A percentile compares a stretch with the other conserved stretches of the same genome.
Conservation (phyloP, 805 yeast species). For the Candida broadrunensis region DNA sequence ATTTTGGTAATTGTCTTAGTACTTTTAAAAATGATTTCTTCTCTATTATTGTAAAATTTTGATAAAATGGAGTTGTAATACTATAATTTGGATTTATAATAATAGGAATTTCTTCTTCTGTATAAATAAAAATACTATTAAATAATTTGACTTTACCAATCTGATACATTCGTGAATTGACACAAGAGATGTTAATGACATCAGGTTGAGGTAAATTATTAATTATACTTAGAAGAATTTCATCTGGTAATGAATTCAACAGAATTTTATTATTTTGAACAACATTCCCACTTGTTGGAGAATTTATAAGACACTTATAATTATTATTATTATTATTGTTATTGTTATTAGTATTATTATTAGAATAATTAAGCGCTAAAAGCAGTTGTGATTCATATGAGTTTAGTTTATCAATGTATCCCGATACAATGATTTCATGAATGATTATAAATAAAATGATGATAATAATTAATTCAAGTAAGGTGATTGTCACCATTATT, state of each 20-base stretch:
- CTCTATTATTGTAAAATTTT: background rate
- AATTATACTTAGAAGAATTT: slow-evolving; percentile 1
- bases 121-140: too few species aligned
- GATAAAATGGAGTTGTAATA: background rate
- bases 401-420: background rate
- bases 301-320: too few species aligned
- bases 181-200: background rate
- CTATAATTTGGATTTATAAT: too few species aligned
- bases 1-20: too few species aligned
- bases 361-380: background rate
- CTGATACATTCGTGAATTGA: background rate
- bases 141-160: too few species aligned
- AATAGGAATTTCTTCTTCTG: too few species aligned
- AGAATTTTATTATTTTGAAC: background rate
- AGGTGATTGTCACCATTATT: background rate
- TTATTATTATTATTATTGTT: too few species aligned
- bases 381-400: background rate
- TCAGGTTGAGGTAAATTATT: slow-evolving; percentile 5
- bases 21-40: background rate
- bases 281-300: too few species aligned
- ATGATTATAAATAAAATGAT: background rate
- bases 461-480: background rate
- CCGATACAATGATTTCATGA: background rate
- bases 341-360: background rate
- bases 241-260: slow-evolving; percentile 3